Evolutionary conservation across 2,329 filamentous ascomycete species (phyloP).

Genomic region (Talaromyces sp.): DNA sequence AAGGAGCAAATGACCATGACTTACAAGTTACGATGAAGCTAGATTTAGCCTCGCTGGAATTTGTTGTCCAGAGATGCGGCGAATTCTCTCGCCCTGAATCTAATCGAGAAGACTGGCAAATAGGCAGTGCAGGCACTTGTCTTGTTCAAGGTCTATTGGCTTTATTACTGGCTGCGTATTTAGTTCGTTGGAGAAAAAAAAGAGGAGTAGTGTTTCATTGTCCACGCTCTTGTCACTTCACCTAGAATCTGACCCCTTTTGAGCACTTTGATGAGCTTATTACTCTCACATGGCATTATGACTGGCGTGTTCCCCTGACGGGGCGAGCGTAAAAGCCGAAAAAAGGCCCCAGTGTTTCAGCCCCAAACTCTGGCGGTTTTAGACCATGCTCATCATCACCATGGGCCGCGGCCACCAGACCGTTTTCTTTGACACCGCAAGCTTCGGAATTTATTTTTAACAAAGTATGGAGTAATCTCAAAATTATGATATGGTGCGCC

Average conservation of each 20-base stretch:
- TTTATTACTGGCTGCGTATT: background rate
- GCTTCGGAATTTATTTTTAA: background rate
- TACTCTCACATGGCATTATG: background rate
- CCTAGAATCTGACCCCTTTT: background rate
- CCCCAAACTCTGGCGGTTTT: background rate
- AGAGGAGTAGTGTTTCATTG: background rate
- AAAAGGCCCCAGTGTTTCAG: background rate
- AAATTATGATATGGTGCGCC: background rate
- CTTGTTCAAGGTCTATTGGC: background rate
- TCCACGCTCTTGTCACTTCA: background rate
- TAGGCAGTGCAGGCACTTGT: background rate
- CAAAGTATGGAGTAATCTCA: background rate
- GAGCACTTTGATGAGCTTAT: background rate
- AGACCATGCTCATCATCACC: background rate
- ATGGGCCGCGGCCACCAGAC: background rate
- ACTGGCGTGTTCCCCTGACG: background rate
- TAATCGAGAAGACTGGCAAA: background rate
- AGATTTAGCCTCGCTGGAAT: background rate
- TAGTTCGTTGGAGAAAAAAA: background rate
- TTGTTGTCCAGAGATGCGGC: background rate
- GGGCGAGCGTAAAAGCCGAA: background rate
- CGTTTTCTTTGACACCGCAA: background rate
- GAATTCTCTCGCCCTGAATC: background rate
- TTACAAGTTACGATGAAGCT: background rate
- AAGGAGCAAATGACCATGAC: background rate